Evolutionary conservation across 805 yeast genomes (phyloP), one percentile per base, ranked within the genome.

Genomic region (Cyberlindnera euphorbiae): DNA sequence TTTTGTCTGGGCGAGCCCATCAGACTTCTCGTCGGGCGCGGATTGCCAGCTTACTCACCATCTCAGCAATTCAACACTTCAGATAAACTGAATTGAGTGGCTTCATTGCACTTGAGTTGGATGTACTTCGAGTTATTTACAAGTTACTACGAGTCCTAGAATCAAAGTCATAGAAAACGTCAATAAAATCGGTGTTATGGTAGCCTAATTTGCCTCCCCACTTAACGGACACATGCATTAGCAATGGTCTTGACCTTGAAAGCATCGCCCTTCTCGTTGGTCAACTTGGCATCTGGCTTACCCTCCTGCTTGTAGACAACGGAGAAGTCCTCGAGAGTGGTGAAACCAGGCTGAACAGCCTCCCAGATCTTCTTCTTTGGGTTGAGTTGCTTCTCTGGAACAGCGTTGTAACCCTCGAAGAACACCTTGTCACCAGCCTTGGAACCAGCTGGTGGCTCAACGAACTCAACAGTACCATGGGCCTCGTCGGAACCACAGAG

Each of bases 361-460:
- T 93, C 98, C 94, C 96, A 93, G 45, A 89, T 71, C 75, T 93
- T 93, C 83, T 93, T 93, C 81, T 93, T 93, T 53, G 98, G 97
- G 69, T 90, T 90, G 64, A 93, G 71, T 57, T 80, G 90, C 55
- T 85, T 77, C 65, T 88, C 94, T 48, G 98, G 97, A 37, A 76
- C 79, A 49, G 87, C 85, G 56, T 87, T 82, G 62, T 69, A 88
- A 40, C 87, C 94, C 66, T 88, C 96, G 56, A 93, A 93, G 76
- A 86, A 90, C 45, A 93, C 73, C 71, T 88, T 89, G 64, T 93
- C 98, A 64, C 99, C 99, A 10, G 98, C 79, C 66, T 86, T 75
- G 29, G 96, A 77, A 13, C 88, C 95, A 24, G 75, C 77, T 49
- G 99, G 99, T 40, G 97, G 97, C 61, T 83, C 82, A 48, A 90